A percentile compares a stretch with the other conserved stretches of the same genome.
Evolutionary conservation across 1,139 yeast species (phyloP).

Genomic region (Magnusiomyces clavatus): DNA sequence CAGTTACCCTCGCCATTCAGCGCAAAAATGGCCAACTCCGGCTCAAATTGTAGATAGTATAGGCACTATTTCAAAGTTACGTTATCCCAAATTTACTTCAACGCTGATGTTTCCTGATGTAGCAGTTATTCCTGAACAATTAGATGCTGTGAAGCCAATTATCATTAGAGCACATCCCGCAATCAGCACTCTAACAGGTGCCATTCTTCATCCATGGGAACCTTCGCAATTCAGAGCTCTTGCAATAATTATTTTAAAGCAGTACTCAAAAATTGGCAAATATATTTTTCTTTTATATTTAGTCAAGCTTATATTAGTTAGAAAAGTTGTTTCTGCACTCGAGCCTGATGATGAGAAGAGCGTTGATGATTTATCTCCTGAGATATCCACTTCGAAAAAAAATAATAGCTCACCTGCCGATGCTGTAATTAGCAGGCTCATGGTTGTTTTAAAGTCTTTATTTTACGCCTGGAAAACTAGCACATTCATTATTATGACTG

Average conservation of each 20-base stretch:
- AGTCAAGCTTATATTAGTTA: slow-evolving; percentile 17
- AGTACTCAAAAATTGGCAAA: slow-evolving; percentile 25
- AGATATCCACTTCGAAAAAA: no score
- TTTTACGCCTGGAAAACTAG: slow-evolving; percentile 28
- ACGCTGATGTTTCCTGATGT: slow-evolving; percentile 29
- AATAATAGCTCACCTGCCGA: no score
- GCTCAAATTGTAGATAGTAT: slow-evolving; percentile 28
- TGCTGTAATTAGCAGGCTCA: not conserved
- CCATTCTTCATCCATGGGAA: slow-evolving; percentile 32
- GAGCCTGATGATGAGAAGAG: slow-evolving; percentile 2
- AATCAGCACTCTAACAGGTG: slow-evolving; percentile 31
- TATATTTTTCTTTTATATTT: slow-evolving; percentile 29
- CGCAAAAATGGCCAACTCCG: slow-evolving; percentile 29
- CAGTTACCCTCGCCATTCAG: slow-evolving; percentile 23
- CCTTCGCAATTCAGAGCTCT: slow-evolving; percentile 27
- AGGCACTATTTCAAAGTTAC: slow-evolving; percentile 26
- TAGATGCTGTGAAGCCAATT: slow-evolving; percentile 27
- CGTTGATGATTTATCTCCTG: no score
- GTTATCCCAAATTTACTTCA: slow-evolving; percentile 33
- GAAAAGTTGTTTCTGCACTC: not conserved
- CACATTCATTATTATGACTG: slow-evolving; percentile 31
- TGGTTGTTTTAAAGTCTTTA: slow-evolving; percentile 17
- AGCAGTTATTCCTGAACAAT: slow-evolving; percentile 22
- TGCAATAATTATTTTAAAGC: slow-evolving; percentile 22
- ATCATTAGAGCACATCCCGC: slow-evolving; percentile 34